phyloP scores from a whole-genome alignment of 495 filamentous ascomycete species.

The Xylaria acuta region DNA sequence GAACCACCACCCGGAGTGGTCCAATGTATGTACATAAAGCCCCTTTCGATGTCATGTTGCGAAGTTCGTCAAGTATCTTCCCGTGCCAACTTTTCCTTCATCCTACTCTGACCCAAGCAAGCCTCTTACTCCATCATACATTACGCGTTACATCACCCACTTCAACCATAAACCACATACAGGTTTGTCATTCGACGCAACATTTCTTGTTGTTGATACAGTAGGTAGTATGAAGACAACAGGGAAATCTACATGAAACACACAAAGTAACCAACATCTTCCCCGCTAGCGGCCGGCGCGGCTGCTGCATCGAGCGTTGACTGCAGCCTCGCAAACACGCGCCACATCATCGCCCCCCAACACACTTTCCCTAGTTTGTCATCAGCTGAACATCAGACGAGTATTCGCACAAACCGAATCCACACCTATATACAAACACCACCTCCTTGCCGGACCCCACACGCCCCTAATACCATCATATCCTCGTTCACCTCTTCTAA shows the following conservation, averaged over 20 bases:
- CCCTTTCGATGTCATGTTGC: conserved; percentile 22
- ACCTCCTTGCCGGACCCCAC: neutral
- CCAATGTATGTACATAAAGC: conserved; percentile 55
- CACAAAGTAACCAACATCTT: neutral
- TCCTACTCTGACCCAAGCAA: neutral
- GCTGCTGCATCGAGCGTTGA: neutral
- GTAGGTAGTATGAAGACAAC: neutral
- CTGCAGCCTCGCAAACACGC: neutral
- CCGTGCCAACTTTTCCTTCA: neutral
- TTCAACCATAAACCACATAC: neutral
- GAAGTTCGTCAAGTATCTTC: neutral
- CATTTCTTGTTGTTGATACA: neutral
- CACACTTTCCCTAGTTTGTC: neutral
- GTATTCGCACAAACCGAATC: neutral
- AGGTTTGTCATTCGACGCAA: neutral
- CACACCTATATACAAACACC: conserved; percentile 1
- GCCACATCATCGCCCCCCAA: neutral
- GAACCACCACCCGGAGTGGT: conserved; percentile 70
- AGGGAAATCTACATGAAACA: neutral
- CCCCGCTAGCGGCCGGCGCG: neutral
- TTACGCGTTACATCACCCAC: conserved; percentile 2
- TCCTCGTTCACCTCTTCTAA: neutral
- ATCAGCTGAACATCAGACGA: neutral
- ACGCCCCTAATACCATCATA: neutral
- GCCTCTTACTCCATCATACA: conserved; percentile 1